Base-by-base conservation (phyloP, 805 yeast species). In the Alloascoidea africana region DNA sequence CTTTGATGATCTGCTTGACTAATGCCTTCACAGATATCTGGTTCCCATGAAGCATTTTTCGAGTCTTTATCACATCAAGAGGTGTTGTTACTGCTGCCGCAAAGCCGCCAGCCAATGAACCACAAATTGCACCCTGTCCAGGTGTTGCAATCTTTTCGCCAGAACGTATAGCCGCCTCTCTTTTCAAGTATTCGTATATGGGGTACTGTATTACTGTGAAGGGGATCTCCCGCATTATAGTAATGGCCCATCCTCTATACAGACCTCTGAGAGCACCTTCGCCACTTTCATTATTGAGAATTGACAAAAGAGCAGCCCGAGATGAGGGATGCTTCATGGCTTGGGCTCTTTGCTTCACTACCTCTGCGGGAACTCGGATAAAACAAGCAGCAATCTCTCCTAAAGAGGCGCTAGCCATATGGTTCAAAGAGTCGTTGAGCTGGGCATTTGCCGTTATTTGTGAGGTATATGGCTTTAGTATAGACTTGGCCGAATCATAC, bases 31-130 rank as follows among this genome's bases (percentile, higher is more conserved):
- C 57, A 0, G 76, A 56, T 0, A 73, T 55, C 34, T 71, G 58
- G 16, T 60, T 59, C 33, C 70, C 61, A 49, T 65, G 66, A 32
- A 89, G 66, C 97, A 91, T 91, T 37, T 91, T 66, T 48, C 98
- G 67, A 0, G 98, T 89, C 59, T 91, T 89, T 46, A 89, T 71
- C 50, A 94, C 91, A 56, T 89, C 98, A 44, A 89, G 64, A 2
- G 98, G 98, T 8, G 91, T 89, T 1, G 98, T 89, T 14, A 82
- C 56, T 0, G 96, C 97, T 4, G 96, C 96, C 23, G 96, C 94
- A 11, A 82, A 65, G 1, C 93, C 97, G 40, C 98, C 98, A 18
- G 96, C 87, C 15, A 87, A 61, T 39, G 91, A 94, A 46, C 98
- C 98, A 45, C 91, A 71, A 5, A 89, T 41, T 0, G 96, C 87